Conservation (phyloP, 805 yeast species). For the Candida patagonica region DNA sequence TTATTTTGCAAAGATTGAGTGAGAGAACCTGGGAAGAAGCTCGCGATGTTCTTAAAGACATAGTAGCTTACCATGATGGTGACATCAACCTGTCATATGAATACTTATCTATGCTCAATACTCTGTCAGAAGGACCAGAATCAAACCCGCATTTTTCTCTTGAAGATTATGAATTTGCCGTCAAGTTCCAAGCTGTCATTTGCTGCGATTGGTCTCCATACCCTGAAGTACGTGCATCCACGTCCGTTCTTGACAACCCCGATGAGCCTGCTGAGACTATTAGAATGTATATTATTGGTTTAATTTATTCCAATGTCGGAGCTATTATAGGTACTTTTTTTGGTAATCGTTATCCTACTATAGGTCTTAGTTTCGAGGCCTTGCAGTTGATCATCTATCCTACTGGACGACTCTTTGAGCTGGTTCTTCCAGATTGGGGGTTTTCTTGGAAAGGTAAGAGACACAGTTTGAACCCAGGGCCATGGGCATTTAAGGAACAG, state of each 20-base stretch:
- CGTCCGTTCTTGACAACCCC: slow-evolving; percentile 42
- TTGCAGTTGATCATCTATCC: slow-evolving; percentile 56
- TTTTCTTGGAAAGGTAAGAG: slow-evolving; percentile 33
- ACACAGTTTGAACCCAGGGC: slow-evolving; percentile 47
- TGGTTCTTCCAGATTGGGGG: slow-evolving; percentile 38
- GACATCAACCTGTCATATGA: slow-evolving; percentile 38
- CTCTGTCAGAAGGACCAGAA: slow-evolving; percentile 23
- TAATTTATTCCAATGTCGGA: slow-evolving; percentile 46
- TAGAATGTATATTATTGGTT: slow-evolving; percentile 44
- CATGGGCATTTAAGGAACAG: slow-evolving; percentile 54
- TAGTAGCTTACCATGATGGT: slow-evolving; percentile 33
- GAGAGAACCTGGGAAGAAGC: slow-evolving; percentile 5
- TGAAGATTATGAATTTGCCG: slow-evolving; percentile 23
- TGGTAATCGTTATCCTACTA: slow-evolving; percentile 46
- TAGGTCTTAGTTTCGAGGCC: slow-evolving; percentile 42
- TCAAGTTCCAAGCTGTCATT: slow-evolving; percentile 33
- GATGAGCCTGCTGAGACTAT: slow-evolving; percentile 39
- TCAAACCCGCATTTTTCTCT: slow-evolving; percentile 22
- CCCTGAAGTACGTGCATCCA: slow-evolving; percentile 52
- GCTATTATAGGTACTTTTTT: slow-evolving; percentile 52
- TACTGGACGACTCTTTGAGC: slow-evolving; percentile 40
- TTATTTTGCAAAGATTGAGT: not conserved
- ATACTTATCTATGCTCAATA: slow-evolving; percentile 29
- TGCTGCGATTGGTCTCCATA: slow-evolving; percentile 39
- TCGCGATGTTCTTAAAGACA: slow-evolving; percentile 25